Evolutionary conservation across 1,284 basidiomycete genomes (phyloP).

Genomic region (Trametes hirsuta): DNA sequence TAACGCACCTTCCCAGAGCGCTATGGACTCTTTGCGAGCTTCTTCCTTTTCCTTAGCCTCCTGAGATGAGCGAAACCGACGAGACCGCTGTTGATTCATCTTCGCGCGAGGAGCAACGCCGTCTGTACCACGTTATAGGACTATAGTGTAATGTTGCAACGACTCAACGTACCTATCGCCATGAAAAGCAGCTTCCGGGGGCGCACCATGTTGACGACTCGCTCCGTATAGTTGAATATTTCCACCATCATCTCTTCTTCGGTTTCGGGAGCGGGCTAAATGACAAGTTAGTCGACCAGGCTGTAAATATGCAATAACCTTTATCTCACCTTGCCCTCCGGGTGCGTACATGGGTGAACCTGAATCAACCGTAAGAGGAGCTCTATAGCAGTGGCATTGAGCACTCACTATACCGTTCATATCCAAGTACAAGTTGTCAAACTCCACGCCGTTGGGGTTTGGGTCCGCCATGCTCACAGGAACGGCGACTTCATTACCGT

Average conservation of each 20-base stretch:
- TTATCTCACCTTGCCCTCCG: slow-evolving; percentile 82
- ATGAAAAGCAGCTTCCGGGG: slow-evolving; percentile 96
- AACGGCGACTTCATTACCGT: slow-evolving; percentile 70
- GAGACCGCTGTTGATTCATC: slow-evolving; percentile 98
- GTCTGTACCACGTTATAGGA: slow-evolving; percentile 50
- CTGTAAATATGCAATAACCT: not conserved
- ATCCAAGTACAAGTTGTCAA: slow-evolving; percentile 95
- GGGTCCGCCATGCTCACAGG: slow-evolving; percentile 83
- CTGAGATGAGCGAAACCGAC: slow-evolving; percentile 93
- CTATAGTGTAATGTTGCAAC: not conserved
- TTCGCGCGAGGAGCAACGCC: slow-evolving; percentile 98
- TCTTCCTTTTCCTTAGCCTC: slow-evolving; percentile 95
- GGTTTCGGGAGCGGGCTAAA: slow-evolving; percentile 89
- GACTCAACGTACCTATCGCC: slow-evolving; percentile 80
- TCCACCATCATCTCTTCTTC: slow-evolving; percentile 99
- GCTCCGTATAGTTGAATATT: slow-evolving; percentile 95
- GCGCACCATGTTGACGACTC: slow-evolving; percentile 96
- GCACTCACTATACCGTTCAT: slow-evolving; percentile 85
- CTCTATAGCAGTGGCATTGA: not conserved
- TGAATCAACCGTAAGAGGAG: slow-evolving; percentile 32
- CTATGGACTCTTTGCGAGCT: slow-evolving; percentile 79
- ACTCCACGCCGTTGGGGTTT: slow-evolving; percentile 97
- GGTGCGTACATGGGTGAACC: slow-evolving; percentile 99
- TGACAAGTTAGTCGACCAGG: slow-evolving; percentile 2
- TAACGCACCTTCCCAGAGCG: slow-evolving; percentile 79